phyloP scores from a whole-genome alignment of 768 basidiomycete species.

The Auricularia cornea region DNA sequence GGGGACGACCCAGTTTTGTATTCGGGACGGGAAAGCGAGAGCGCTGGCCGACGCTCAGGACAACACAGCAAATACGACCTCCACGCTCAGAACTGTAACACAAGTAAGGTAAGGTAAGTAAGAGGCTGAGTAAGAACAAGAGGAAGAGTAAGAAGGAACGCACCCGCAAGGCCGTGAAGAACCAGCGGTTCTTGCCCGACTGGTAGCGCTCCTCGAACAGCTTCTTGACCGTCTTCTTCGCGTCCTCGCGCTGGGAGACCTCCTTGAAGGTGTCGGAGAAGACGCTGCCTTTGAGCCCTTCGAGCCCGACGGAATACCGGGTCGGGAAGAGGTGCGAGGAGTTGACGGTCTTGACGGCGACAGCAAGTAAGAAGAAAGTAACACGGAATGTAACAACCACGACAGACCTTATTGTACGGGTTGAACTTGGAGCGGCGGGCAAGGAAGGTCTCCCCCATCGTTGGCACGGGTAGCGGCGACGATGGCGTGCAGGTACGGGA shows the following conservation, averaged over 20 bases:
- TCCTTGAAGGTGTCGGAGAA: constrained; percentile 93
- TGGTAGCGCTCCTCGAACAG: constrained; percentile 91
- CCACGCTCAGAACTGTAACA: too few relatives aligned
- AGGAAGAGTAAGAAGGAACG: constrained; percentile 18
- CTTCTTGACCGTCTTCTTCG: constrained; percentile 96
- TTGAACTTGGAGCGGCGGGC: constrained; percentile 93
- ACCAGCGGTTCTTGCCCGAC: constrained; percentile 96
- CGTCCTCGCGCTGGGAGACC: constrained; percentile 86
- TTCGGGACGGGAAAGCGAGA: too few relatives aligned
- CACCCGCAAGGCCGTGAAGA: constrained; percentile 81
- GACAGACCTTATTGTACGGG: constrained; percentile 92
- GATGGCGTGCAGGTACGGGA: constrained; percentile 95
- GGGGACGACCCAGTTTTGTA: too few relatives aligned
- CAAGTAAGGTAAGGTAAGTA: too few relatives aligned
- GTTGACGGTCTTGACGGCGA: constrained; percentile 83
- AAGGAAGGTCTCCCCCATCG: constrained; percentile 96
- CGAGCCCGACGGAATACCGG: constrained; percentile 95
- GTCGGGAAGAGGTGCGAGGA: constrained; percentile 99
- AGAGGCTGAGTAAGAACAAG: background rate
- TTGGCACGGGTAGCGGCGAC: constrained; percentile 97
- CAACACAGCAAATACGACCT: too few relatives aligned
- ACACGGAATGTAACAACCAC: background rate
- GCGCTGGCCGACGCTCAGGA: too few relatives aligned
- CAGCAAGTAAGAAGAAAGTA: background rate
- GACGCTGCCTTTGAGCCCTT: constrained; percentile 83